phyloP scores from a whole-genome alignment of 2,329 filamentous ascomycete genomes.

The Epichloe coenophiala region DNA sequence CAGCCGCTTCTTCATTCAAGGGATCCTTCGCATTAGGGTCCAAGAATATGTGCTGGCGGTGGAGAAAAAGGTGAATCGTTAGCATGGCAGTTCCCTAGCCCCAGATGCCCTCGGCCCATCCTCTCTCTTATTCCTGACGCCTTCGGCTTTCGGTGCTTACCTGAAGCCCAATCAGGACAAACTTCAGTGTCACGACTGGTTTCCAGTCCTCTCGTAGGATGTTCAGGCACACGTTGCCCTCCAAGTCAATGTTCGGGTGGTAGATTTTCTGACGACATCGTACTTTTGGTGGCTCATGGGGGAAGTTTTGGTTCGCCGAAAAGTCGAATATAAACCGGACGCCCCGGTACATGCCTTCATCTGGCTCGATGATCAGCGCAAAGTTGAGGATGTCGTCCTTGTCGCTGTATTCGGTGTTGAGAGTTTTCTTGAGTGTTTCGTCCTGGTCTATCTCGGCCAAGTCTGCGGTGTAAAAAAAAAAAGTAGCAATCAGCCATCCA shows the following conservation, averaged over 20 bases:
- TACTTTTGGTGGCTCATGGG: slow-evolving; percentile 94
- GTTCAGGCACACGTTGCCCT: slow-evolving; percentile 96
- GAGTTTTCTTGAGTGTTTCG: slow-evolving; percentile 56
- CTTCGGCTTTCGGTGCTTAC: slow-evolving; percentile 26
- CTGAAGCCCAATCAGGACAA: slow-evolving; percentile 88
- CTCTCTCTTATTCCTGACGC: not conserved
- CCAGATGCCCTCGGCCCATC: not conserved
- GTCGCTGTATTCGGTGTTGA: slow-evolving; percentile 71
- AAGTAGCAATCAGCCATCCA: not conserved
- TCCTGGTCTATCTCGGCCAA: slow-evolving; percentile 52
- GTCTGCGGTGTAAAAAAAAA: slow-evolving; percentile 43
- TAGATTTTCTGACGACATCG: slow-evolving; percentile 97
- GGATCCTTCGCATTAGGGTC: slow-evolving; percentile 95
- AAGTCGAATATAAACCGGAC: slow-evolving; percentile 85
- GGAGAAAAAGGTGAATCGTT: slow-evolving; percentile 3
- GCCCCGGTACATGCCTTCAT: slow-evolving; percentile 79
- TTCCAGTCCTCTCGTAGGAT: slow-evolving; percentile 98
- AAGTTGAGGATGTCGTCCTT: slow-evolving; percentile 81
- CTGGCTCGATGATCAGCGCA: slow-evolving; percentile 65
- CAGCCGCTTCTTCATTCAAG: slow-evolving; percentile 95
- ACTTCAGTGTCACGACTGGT: slow-evolving; percentile 90
- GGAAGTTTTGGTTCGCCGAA: slow-evolving; percentile 86
- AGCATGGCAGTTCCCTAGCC: slow-evolving; percentile 5
- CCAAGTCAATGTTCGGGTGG: slow-evolving; percentile 95
- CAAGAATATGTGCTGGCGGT: slow-evolving; percentile 74